Evolutionary conservation across 2,329 filamentous ascomycete species (phyloP), one percentile per base, ranked within the genome.

Genomic region (Scytalidium sp.): DNA sequence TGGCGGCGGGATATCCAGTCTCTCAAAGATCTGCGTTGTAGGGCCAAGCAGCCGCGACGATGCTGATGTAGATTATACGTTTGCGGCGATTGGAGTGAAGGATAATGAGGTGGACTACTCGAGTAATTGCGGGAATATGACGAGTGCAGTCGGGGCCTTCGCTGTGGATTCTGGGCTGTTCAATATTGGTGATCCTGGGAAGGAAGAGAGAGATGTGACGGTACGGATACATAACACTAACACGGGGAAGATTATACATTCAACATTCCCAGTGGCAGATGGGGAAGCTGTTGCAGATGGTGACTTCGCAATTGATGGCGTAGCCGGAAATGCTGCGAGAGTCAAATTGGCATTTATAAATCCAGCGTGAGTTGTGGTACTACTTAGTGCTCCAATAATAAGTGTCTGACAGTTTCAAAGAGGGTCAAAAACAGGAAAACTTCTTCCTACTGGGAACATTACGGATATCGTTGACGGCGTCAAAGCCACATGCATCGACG

Each of bases 101-200:
- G 75, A 84, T 56, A 70, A 71, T 3, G 67, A 71, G 25, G 74
- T 90, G 2, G 86, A 90, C 59, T 77, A 81, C 59, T 81, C 83
- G 0, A 82, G 85, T 20, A 90, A 89, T 58, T 90, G 86, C 62
- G 87, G 87, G n/a, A 90, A 90, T 63, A 86, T 90, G 83, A 81
- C 75, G 5, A 75, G 79, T 39, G 76, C 81, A 0, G 76, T 90
- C 42, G 87, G 85, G 0, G 85, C 87, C 0, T 84, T 80, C 60
- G 82, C 81, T 2, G 70, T 84, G 11, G 78, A 86, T 57, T 65
- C 74, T 20, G 72, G 76, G 2, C 54, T 85, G 1, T 67, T 81
- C 8, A 51, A 60, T 3, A 13, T 41, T 40, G 59, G 25, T 25
- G 50, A 3, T 48, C 46, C 45, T 19, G 25, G 25, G 13, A 36